These are phyloP conservation scores for Termitomyces sp. DNA, from an alignment of 768 basidiomycete genomes.

Conservation along the genomic window DNA sequence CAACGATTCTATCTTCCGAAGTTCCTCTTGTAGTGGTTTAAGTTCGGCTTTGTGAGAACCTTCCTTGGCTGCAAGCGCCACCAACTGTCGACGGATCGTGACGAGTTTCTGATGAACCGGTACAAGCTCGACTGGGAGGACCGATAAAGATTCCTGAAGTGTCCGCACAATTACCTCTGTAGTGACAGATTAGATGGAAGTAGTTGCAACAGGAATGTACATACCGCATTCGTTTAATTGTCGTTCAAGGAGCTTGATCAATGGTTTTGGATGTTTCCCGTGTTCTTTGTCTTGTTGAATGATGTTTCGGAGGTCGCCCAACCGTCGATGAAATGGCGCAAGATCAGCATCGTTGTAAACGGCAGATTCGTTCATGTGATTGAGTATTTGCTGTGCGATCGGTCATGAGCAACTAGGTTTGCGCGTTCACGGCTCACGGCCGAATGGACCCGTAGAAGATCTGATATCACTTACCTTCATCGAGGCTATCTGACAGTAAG, in stretches of 20 bases:
- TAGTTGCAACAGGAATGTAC: constrained; percentile 23
- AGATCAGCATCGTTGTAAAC: constrained; percentile 93
- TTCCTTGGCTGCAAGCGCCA: constrained; percentile 83
- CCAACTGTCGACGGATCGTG: constrained; percentile 83
- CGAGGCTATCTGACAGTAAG: constrained; percentile 93
- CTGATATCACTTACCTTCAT: constrained; percentile 74
- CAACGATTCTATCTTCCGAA: constrained; percentile 95
- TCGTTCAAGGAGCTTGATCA: constrained; percentile 85
- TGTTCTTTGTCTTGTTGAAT: constrained; percentile 79
- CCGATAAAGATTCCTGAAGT: constrained; percentile 81
- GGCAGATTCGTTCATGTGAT: constrained; percentile 94
- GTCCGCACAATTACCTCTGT: constrained; percentile 73
- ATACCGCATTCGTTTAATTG: constrained; percentile 91
- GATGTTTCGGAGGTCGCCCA: constrained; percentile 80
- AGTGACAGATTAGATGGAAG: background rate
- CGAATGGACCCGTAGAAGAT: background rate
- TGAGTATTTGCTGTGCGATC: constrained; percentile 76
- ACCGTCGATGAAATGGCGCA: constrained; percentile 77
- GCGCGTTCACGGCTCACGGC: background rate
- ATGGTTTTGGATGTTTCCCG: constrained; percentile 79
- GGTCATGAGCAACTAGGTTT: constrained; percentile 13
- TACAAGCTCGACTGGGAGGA: constrained; percentile 85
- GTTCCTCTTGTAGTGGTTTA: constrained; percentile 86
- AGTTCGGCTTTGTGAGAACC: constrained; percentile 83
- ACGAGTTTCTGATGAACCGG: constrained; percentile 90